Evolutionary conservation across 306 rosid species (phyloP).

Genomic region (Astragalus glycyphyllos): DNA sequence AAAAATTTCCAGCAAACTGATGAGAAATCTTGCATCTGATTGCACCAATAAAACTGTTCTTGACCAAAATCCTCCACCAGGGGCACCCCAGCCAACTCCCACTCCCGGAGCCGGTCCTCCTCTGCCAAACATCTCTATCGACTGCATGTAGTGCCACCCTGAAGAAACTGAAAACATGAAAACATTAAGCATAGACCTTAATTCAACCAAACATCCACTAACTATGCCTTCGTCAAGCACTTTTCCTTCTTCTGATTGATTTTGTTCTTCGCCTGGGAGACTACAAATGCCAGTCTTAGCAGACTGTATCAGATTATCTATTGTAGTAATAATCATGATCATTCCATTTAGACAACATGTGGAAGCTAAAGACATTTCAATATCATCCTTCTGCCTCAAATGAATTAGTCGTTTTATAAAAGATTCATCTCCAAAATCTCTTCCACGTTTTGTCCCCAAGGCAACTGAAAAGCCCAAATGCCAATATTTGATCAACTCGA

Average conservation of each 20-base stretch:
- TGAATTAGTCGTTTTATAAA: slow-evolving; percentile 63
- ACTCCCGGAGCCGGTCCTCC: slow-evolving; percentile 98
- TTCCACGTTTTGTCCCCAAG: slow-evolving; percentile 42
- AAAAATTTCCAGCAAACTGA: slow-evolving; percentile 59
- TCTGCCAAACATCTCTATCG: slow-evolving; percentile 81
- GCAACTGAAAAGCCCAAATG: slow-evolving; percentile 54
- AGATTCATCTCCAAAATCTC: slow-evolving; percentile 52
- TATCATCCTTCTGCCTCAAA: slow-evolving; percentile 66
- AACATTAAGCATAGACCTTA: slow-evolving; percentile 59
- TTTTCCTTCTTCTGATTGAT: slow-evolving; percentile 66
- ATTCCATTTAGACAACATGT: slow-evolving; percentile 76
- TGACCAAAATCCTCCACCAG: slow-evolving; percentile 95
- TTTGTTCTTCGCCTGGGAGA: slow-evolving; percentile 50
- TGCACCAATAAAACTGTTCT: slow-evolving; percentile 63
- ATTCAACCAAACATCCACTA: slow-evolving; percentile 55
- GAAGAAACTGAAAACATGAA: slow-evolving; percentile 64
- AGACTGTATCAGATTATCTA: slow-evolving; percentile 70
- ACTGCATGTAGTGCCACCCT: slow-evolving; percentile 60
- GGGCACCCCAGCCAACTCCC: slow-evolving; percentile 95
- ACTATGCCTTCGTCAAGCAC: slow-evolving; percentile 75
- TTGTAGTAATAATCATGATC: slow-evolving; percentile 50
- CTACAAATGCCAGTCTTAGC: slow-evolving; percentile 56
- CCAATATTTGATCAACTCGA: slow-evolving; percentile 67
- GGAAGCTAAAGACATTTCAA: slow-evolving; percentile 79
- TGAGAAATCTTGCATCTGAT: slow-evolving; percentile 62